phyloP scores from a whole-genome alignment of 2,329 filamentous ascomycete genomes.

The Aureobasidium namibiae region DNA sequence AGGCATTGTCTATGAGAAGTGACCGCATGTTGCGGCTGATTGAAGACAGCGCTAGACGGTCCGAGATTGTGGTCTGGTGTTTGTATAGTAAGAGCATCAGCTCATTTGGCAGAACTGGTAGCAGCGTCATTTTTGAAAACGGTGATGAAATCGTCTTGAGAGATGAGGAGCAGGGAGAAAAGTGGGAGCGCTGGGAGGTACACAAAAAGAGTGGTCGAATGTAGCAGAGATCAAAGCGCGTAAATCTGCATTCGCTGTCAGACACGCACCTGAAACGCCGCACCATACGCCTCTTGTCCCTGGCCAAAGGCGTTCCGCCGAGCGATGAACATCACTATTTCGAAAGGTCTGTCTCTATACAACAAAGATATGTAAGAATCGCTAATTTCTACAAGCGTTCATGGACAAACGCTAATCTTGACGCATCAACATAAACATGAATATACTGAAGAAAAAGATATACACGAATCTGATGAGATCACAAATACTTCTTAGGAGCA shows the following conservation, averaged over 20 bases:
- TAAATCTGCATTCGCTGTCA: too few species aligned
- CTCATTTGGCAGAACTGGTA: neutral
- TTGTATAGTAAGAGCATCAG: neutral
- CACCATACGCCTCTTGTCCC: too few species aligned
- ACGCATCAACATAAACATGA: neutral
- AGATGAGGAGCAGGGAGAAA: too few species aligned
- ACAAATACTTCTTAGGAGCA: constrained; percentile 89
- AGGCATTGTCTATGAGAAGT: neutral
- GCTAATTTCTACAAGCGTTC: neutral
- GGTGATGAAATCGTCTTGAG: too few species aligned
- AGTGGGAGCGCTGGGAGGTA: too few species aligned
- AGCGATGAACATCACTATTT: too few species aligned
- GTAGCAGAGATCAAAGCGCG: too few species aligned
- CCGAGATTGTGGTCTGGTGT: neutral
- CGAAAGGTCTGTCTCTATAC: neutral
- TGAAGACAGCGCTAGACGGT: neutral
- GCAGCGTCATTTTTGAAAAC: neutral
- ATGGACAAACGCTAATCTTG: constrained; percentile 2
- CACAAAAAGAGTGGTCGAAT: too few species aligned
- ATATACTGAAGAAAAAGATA: neutral
- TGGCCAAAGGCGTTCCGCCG: too few species aligned
- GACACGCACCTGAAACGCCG: too few species aligned
- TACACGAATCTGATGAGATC: neutral
- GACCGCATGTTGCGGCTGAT: neutral
- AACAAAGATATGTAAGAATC: neutral